Evolutionary conservation across 106 monocot species (phyloP), one percentile per base, ranked within the genome.

Genomic region (Dioscorea alata): DNA sequence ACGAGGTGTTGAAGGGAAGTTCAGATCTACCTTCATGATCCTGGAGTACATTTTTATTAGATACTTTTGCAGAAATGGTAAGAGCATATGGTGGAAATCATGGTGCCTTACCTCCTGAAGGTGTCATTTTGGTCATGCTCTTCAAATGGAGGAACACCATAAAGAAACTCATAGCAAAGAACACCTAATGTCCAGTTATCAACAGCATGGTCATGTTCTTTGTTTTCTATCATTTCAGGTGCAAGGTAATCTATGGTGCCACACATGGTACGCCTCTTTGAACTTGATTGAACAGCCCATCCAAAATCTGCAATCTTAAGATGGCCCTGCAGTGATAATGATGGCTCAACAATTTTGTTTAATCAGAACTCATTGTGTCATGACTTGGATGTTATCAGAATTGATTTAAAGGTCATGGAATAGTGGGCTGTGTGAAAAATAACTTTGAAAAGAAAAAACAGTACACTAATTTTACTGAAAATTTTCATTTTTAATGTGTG

Each of bases 151-250:
- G 97, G 92, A 23, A 83, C 69, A 14, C 97, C 97, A 74, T 91
- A 90, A 4, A 99, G 81, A 63, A 92, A 99, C 79, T 99, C 97
- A 42, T 90, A 99, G 79, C 97, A 99, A 23, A 99, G 80, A 24
- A 99, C 75, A 19, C 97, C 92, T 56, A 99, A 50, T 28, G 97
- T 99, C 97, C 97, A 99, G 63, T 92, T 92, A 77, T 99, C 92
- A 42, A 99, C 90, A 28, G 87, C 75, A 73, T 92, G 74, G 65
- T 97, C 96, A 57, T 97, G 96, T 32, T 68, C 88, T 57, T 66
- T 92, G 14, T 85, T 92, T 71, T 97, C 92, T 35, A 92, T 75
- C 96, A 97, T 97, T 76, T 97, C 96, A 34, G 96, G 96, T 33
- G 95, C 91, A 60, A 96, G 95, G 48, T 96, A 96, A 69, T 96